Base-by-base conservation (phyloP, 2,329 filamentous ascomycete species). In the Pestalotiopsis sp. region DNA sequence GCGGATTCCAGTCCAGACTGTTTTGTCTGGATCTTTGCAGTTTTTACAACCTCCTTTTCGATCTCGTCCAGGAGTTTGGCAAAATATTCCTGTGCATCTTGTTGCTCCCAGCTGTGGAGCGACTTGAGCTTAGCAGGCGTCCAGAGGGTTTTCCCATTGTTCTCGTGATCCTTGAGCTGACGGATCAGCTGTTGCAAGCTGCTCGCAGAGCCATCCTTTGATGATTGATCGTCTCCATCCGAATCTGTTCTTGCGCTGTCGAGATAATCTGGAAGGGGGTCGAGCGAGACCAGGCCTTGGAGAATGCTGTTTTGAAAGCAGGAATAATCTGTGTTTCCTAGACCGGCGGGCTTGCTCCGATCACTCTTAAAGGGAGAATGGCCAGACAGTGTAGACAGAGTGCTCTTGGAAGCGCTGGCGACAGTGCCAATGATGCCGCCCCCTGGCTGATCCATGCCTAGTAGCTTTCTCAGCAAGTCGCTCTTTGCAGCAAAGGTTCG, bases 231-330 rank as follows among this genome's bases (percentile, higher is more conserved):
- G 14, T 75, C 72, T 57, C 74, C 70, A 38, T 73, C 72, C 7
- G 20, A n/a, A 20, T 57, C 56, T n/a, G 78, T 74, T 4, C 77
- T 60, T 1, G 81, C 79, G 9, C 78, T 81, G 1, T 81, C 82
- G 7, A 97, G 85, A 74, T 94, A 96, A 2, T 81, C 81, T 30
- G 87, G 86, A 38, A 98, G 82, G 4, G 91, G 87, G 20, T 87
- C 85, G 38, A 98, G 83, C 3, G 94, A 91, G 1, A 94, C 90
- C 56, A 98, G 83, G 6, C 91, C 90, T 78, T 97, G 94, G 11
- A 99, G 88, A 22, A 98, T 91, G 76, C 94, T 98, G 79, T 99
- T 99, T 79, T 98, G 96, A 78, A 97, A 99, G 82, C 96, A 98
- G 1, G 94, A 97, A 77, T 98, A 97, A 81, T 97, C 93, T 82